Evolutionary conservation across 805 yeast genomes (phyloP).

Genomic region (Debaryomyces prosopidis): DNA sequence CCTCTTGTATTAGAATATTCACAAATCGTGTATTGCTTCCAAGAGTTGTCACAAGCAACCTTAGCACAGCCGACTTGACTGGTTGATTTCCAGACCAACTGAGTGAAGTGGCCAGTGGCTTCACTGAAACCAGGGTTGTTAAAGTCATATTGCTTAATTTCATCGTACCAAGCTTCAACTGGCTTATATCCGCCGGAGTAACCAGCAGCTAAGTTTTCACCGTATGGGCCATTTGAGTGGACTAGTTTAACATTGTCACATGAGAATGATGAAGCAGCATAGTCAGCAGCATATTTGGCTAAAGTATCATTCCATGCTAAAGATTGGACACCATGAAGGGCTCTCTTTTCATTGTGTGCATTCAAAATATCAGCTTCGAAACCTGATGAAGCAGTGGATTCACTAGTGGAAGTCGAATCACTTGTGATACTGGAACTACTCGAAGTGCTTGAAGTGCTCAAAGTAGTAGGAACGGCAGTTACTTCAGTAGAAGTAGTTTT

Average conservation of each 20-base stretch:
- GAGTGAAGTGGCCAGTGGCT: slow-evolving; percentile 78
- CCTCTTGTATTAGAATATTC: slow-evolving; percentile 60
- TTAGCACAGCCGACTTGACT: slow-evolving; percentile 67
- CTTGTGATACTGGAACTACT: slow-evolving; percentile 12
- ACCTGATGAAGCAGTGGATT: slow-evolving; percentile 12
- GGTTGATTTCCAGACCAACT: slow-evolving; percentile 67
- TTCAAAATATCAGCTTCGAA: slow-evolving; percentile 31
- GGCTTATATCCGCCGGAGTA: slow-evolving; percentile 54
- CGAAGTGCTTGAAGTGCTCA: slow-evolving; percentile 12
- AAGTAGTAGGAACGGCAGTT: slow-evolving; percentile 7
- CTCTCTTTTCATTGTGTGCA: slow-evolving; percentile 40
- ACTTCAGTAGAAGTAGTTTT: slow-evolving; percentile 3
- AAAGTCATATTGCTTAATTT: slow-evolving; percentile 57
- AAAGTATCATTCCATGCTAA: slow-evolving; percentile 35
- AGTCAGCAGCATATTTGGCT: slow-evolving; percentile 38
- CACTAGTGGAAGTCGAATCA: slow-evolving; percentile 13
- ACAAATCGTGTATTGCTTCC: slow-evolving; percentile 69
- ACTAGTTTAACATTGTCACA: slow-evolving; percentile 60
- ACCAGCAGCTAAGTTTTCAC: slow-evolving; percentile 79
- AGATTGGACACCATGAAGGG: slow-evolving; percentile 29
- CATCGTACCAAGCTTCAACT: slow-evolving; percentile 75
- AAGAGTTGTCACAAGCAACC: slow-evolving; percentile 45
- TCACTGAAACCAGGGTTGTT: slow-evolving; percentile 50
- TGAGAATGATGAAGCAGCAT: slow-evolving; percentile 51
- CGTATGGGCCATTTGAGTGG: slow-evolving; percentile 68